Evolutionary conservation across 202 grass and related monocot species (phyloP).

Genomic region (Panicum virgatum): DNA sequence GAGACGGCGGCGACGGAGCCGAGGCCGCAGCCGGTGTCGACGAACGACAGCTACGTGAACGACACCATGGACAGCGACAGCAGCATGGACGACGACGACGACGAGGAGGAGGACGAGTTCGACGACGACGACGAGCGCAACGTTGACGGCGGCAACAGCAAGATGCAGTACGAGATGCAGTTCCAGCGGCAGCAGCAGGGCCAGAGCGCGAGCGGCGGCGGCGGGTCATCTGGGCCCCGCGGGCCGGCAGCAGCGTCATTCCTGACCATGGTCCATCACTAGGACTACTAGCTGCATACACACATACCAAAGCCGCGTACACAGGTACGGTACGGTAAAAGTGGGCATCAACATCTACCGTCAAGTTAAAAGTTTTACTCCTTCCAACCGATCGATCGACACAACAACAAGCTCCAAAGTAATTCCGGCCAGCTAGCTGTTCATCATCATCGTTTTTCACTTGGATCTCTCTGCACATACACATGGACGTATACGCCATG

Average conservation of each 20-base stretch:
- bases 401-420: neutral
- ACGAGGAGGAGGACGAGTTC: slow-evolving; percentile 53
- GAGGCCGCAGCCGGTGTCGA: slow-evolving; percentile 39
- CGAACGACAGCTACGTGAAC: slow-evolving; percentile 48
- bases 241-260: slow-evolving; percentile 55
- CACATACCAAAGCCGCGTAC: slow-evolving; percentile 1
- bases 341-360: neutral
- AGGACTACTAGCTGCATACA: neutral
- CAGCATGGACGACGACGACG: slow-evolving; percentile 62
- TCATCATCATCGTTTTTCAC: slow-evolving; percentile 10
- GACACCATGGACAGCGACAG: slow-evolving; percentile 59
- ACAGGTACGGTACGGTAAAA: slow-evolving; percentile 8
- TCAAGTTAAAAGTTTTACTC: no score
- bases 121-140: slow-evolving; percentile 47
- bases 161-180: slow-evolving; percentile 66
- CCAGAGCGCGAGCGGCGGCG: slow-evolving; percentile 28
- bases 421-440: neutral
- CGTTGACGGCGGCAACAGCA: neutral
- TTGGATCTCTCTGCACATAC: slow-evolving; percentile 32
- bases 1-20: neutral
- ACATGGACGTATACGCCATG: no score
- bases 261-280: slow-evolving; percentile 74
- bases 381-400: no score
- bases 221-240: slow-evolving; percentile 19
- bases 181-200: slow-evolving; percentile 61